Conservation (phyloP, 225 moss, liverwort and hornwort species). For the Physcomitrellopsis africana region DNA sequence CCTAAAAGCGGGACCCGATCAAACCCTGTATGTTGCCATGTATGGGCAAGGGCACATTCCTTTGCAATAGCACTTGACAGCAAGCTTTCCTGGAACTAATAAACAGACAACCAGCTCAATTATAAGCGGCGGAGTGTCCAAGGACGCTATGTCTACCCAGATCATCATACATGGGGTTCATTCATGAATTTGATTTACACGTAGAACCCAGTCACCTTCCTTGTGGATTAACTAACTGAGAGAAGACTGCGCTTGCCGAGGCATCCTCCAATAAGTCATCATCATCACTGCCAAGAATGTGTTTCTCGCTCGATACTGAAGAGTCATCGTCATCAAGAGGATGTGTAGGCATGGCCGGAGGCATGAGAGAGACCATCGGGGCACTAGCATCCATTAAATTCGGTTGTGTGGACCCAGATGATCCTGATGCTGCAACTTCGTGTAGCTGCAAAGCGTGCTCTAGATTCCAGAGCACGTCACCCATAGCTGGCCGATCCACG, state of each 20-base stretch:
- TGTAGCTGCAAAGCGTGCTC: slow-evolving; percentile 88
- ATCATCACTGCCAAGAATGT: slow-evolving; percentile 58
- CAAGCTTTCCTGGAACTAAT: no score
- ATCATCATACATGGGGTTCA: no score
- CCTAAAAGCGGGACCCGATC: no score
- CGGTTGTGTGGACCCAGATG: slow-evolving; percentile 33
- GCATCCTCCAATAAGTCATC: slow-evolving; percentile 70
- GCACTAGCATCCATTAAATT: slow-evolving; percentile 78
- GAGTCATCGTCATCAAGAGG: slow-evolving; percentile 58
- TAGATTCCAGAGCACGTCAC: slow-evolving; percentile 94
- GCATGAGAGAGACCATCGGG: slow-evolving; percentile 53
- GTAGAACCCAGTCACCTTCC: slow-evolving; percentile 67
- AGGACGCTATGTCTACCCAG: no score
- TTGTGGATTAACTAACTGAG: slow-evolving; percentile 88
- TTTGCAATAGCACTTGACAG: no score
- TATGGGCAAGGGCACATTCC: no score
- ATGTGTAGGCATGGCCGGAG: slow-evolving; percentile 51
- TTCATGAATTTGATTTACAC: no score
- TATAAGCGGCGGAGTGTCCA: no score
- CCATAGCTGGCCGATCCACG: slow-evolving; percentile 86
- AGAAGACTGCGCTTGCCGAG: slow-evolving; percentile 88
- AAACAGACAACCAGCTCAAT: no score
- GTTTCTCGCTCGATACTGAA: slow-evolving; percentile 61
- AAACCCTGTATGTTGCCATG: no score
- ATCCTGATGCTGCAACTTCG: slow-evolving; percentile 46